phyloP scores from a whole-genome alignment of 163 green algal genomes.

The Coccomyxa subellipsoidea region DNA sequence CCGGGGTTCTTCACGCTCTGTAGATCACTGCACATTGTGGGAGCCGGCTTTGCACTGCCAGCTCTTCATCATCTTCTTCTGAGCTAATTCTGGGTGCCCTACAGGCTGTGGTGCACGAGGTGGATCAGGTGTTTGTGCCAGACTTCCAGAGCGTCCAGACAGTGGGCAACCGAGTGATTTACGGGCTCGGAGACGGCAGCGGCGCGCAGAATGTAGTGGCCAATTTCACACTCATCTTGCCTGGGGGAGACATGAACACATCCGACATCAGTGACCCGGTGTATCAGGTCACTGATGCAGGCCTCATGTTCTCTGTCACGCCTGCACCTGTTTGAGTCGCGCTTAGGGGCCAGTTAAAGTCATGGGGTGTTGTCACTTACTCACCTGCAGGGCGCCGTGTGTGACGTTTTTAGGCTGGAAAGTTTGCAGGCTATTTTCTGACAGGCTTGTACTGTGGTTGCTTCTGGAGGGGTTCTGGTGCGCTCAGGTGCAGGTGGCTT shows the following conservation, averaged over 20 bases:
- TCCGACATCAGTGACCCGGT: not conserved
- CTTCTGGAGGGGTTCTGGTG: too few relatives aligned
- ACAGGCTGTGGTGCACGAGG: conserved; percentile 2
- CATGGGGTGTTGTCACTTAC: not conserved
- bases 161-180: not conserved
- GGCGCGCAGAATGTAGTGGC: not conserved
- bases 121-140: conserved; percentile 8
- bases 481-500: too few relatives aligned
- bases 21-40: too few relatives aligned
- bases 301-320: not conserved
- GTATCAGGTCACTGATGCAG: not conserved
- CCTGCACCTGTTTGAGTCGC: not conserved
- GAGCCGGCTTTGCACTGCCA: too few relatives aligned
- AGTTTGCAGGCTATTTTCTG: too few relatives aligned
- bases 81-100: too few relatives aligned
- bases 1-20: too few relatives aligned
- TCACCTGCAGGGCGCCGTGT: too few relatives aligned
- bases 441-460: too few relatives aligned
- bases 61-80: too few relatives aligned
- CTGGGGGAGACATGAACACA: not conserved
- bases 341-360: not conserved
- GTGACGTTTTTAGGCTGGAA: too few relatives aligned
- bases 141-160: not conserved
- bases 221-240: conserved; percentile 3
- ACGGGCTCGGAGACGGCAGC: not conserved